phyloP scores from a whole-genome alignment of 2,329 filamentous ascomycete genomes.

The Calycina herbarum region DNA sequence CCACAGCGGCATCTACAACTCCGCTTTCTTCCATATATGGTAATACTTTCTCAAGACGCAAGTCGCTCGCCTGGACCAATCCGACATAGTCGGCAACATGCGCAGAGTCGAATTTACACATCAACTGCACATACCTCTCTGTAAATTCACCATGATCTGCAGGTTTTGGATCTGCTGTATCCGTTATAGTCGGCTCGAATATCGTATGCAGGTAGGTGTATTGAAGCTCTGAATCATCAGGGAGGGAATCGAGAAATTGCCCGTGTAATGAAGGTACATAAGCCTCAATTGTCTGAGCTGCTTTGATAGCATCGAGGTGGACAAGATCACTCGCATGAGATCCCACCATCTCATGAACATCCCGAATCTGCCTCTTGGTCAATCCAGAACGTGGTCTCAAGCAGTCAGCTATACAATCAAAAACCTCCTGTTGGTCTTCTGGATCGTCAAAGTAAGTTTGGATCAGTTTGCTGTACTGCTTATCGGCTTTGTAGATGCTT shows the following conservation, averaged over 20 bases:
- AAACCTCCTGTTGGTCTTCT: conserved; percentile 72
- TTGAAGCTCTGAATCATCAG: conserved; percentile 55
- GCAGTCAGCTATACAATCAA: conserved; percentile 76
- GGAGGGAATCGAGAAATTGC: conserved; percentile 53
- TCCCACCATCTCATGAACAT: conserved; percentile 64
- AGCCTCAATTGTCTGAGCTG: conserved; percentile 57
- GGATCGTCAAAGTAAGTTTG: conserved; percentile 83
- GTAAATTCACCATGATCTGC: conserved; percentile 60
- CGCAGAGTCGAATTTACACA: conserved; percentile 80
- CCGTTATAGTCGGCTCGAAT: conserved; percentile 59
- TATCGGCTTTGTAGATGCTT: conserved; percentile 77
- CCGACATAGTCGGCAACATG: conserved; percentile 87
- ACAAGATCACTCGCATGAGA: conserved; percentile 58
- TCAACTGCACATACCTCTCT: conserved; percentile 84
- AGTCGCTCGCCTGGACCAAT: conserved; percentile 70
- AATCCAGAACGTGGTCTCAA: conserved; percentile 65
- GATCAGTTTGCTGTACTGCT: conserved; percentile 75
- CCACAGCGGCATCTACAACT: conserved; percentile 88
- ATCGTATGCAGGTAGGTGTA: conserved; percentile 69
- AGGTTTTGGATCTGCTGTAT: conserved; percentile 39
- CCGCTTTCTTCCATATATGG: conserved; percentile 87
- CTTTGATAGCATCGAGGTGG: conserved; percentile 54
- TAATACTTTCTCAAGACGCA: conserved; percentile 77
- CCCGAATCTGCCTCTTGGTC: conserved; percentile 67
- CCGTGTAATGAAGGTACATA: conserved; percentile 57